phyloP scores from a whole-genome alignment of 805 yeast genomes.

The Jamesozyma jinghongensis region DNA sequence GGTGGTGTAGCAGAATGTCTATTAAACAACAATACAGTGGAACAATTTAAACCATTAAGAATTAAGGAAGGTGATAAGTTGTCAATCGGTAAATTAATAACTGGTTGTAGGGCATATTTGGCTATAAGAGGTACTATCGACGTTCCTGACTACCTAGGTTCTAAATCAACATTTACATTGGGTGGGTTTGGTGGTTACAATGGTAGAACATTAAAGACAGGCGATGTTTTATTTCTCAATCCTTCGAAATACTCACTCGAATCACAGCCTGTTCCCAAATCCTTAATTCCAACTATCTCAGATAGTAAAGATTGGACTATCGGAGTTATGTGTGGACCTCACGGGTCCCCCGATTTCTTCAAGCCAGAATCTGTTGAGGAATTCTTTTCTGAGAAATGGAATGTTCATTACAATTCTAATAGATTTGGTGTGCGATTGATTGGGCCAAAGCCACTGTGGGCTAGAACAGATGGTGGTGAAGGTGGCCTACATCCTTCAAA shows the following conservation, averaged over 20 bases:
- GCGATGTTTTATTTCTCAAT: slow-evolving; percentile 84
- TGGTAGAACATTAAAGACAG: slow-evolving; percentile 84
- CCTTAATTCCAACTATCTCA: slow-evolving; percentile 30
- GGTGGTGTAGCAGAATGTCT: slow-evolving; percentile 74
- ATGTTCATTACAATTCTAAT: slow-evolving; percentile 93
- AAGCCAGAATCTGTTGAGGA: slow-evolving; percentile 60
- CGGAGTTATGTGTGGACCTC: slow-evolving; percentile 96
- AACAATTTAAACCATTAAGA: slow-evolving; percentile 64
- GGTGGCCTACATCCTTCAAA: slow-evolving; percentile 99
- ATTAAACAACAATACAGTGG: slow-evolving; percentile 48
- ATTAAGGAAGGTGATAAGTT: slow-evolving; percentile 70
- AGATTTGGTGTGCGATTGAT: slow-evolving; percentile 91
- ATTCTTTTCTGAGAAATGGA: slow-evolving; percentile 77
- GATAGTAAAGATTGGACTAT: slow-evolving; percentile 54
- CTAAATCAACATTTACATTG: slow-evolving; percentile 92
- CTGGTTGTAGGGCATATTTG: slow-evolving; percentile 85
- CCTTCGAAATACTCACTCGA: slow-evolving; percentile 62
- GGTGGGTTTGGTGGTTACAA: slow-evolving; percentile 91
- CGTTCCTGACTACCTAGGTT: slow-evolving; percentile 87
- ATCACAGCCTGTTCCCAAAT: slow-evolving; percentile 43
- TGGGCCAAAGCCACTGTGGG: slow-evolving; percentile 97
- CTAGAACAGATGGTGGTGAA: slow-evolving; percentile 92
- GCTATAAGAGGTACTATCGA: slow-evolving; percentile 91
- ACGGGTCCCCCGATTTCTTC: slow-evolving; percentile 95
- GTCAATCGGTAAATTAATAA: slow-evolving; percentile 65